Conservation (phyloP, 192 early-diverging fungal species). For the Spizellomyces punctatus region DNA sequence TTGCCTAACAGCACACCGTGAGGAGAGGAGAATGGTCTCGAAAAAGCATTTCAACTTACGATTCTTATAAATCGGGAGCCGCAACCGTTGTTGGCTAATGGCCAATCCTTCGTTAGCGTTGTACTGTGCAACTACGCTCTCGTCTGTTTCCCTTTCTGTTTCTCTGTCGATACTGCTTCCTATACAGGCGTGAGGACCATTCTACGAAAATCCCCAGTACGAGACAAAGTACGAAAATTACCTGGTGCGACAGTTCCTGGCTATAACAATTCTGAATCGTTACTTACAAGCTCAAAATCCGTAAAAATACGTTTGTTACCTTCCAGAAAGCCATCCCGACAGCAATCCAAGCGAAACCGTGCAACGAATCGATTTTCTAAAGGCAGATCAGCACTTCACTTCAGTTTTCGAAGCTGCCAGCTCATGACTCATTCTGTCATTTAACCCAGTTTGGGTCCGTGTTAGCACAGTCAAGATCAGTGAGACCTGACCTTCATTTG, state of each 20-base stretch:
- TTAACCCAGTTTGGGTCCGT: too few species aligned
- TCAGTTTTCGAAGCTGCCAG: too few species aligned
- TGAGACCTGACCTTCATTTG: too few species aligned
- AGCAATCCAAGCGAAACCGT: background rate
- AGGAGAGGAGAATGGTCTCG: background rate
- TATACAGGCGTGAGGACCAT: conserved; percentile 10
- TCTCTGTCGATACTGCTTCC: conserved; percentile 68
- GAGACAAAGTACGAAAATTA: background rate
- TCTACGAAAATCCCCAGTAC: background rate
- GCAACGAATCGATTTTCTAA: background rate
- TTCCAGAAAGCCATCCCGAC: conserved; percentile 9
- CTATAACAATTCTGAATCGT: background rate
- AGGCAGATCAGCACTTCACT: too few species aligned
- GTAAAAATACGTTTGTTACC: conserved; percentile 2
- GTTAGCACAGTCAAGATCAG: too few species aligned
- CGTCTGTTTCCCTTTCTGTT: conserved; percentile 58
- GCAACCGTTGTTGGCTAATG: conserved; percentile 23
- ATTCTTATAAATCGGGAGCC: conserved; percentile 32
- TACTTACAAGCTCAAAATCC: background rate
- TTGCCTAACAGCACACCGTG: conserved; percentile 26
- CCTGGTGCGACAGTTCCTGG: conserved; percentile 22
- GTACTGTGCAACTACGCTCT: conserved; percentile 48
- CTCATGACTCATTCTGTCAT: too few species aligned
- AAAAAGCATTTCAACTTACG: conserved; percentile 9
- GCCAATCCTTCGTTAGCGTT: conserved; percentile 25